Evolutionary conservation across 1,139 yeast species (phyloP).

Genomic region (Yamadazyma sp.): DNA sequence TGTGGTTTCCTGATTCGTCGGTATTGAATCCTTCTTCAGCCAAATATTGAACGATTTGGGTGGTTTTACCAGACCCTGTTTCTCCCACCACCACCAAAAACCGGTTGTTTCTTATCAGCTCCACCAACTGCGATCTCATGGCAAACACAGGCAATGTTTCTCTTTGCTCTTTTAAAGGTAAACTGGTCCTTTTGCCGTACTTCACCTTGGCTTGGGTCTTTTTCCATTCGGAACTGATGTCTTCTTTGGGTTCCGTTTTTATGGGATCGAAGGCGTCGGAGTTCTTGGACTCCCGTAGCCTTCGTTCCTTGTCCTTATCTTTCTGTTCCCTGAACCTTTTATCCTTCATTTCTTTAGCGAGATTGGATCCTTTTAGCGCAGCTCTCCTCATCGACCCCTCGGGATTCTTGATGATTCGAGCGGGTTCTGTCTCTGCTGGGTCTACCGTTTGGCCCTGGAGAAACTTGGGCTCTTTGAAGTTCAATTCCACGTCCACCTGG

Average conservation of each 20-base stretch:
- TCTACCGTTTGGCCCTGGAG: conserved; percentile 51
- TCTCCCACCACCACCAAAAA: conserved; percentile 50
- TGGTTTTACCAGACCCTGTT: conserved; percentile 48
- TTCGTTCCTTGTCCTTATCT: conserved; percentile 38
- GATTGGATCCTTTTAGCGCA: conserved; percentile 73
- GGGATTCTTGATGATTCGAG: conserved; percentile 63
- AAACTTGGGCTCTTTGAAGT: conserved; percentile 70
- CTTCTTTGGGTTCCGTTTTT: conserved; percentile 11
- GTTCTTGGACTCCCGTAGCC: conserved; percentile 24
- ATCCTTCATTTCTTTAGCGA: conserved; percentile 67
- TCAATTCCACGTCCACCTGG: conserved; percentile 71
- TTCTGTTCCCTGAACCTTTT: conserved; percentile 50
- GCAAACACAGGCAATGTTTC: conserved; percentile 71
- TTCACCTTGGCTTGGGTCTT: conserved; percentile 40
- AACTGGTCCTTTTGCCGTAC: conserved; percentile 54
- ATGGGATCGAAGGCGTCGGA: conserved; percentile 44
- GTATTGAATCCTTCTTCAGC: conserved; percentile 37
- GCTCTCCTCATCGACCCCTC: conserved; percentile 78
- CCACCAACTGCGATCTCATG: conserved; percentile 57
- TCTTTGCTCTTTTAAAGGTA: conserved; percentile 65
- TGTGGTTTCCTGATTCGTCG: conserved; percentile 23
- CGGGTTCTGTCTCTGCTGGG: conserved; percentile 44
- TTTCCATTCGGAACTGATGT: conserved; percentile 23
- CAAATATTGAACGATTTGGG: conserved; percentile 42
- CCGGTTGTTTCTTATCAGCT: conserved; percentile 50